Evolutionary conservation across 2,329 filamentous ascomycete genomes (phyloP).

Genomic region (Rhexocercosporidium sp.): DNA sequence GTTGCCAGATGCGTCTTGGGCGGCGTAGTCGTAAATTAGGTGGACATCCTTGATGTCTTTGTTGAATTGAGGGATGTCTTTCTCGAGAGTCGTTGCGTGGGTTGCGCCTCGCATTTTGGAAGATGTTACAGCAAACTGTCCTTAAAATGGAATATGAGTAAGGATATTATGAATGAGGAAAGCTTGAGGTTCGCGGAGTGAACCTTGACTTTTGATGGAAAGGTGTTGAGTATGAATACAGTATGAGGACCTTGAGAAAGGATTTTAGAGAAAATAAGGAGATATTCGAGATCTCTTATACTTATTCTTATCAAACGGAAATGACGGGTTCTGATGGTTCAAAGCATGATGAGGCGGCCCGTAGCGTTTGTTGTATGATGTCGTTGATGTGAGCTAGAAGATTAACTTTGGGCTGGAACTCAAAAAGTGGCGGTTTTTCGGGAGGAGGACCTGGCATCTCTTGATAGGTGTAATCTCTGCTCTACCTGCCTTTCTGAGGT

Average conservation of each 20-base stretch:
- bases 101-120: constrained; percentile 28
- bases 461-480: neutral
- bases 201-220: too few relatives aligned
- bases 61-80: constrained; percentile 47
- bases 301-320: neutral
- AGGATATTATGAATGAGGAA: neutral
- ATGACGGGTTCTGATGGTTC: constrained; percentile 1
- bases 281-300: neutral
- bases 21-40: constrained; percentile 62
- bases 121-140: neutral
- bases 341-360: neutral
- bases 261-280: neutral
- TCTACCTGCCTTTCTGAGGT: neutral
- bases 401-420: constrained; percentile 15
- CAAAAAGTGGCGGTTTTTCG: neutral
- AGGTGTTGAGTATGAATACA: too few relatives aligned
- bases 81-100: constrained; percentile 21
- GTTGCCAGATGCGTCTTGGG: constrained; percentile 51
- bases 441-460: constrained; percentile 8
- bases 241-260: neutral
- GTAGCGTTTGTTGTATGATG: constrained; percentile 15
- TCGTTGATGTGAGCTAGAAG: constrained; percentile 15
- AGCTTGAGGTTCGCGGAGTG: neutral
- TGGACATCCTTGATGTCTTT: constrained; percentile 58
- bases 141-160: neutral